phyloP scores from a whole-genome alignment of 352 stramenopile genomes.

The Peronospora belbahrii region DNA sequence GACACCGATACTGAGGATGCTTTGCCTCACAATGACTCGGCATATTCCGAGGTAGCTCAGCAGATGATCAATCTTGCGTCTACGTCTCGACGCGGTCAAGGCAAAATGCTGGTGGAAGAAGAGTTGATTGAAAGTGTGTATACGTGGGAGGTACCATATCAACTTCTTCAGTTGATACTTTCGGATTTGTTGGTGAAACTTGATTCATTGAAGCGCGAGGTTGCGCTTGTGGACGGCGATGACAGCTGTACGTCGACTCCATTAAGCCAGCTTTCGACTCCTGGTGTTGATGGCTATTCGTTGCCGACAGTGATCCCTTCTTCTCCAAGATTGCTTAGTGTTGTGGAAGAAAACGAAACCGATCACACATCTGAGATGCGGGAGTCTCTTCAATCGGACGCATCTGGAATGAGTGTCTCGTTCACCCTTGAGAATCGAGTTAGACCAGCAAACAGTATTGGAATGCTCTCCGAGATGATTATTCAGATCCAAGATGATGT shows the following conservation, averaged over 20 bases:
- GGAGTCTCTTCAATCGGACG: constrained; percentile 9
- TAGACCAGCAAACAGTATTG: constrained; percentile 42
- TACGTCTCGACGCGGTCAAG: constrained; percentile 32
- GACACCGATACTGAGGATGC: constrained; percentile 7
- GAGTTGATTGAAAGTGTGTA: constrained; percentile 85
- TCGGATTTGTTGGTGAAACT: constrained; percentile 67
- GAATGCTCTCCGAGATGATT: constrained; percentile 83
- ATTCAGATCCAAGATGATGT: constrained; percentile 81
- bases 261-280: constrained; percentile 42
- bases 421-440: constrained; percentile 13
- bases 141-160: constrained; percentile 82
- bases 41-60: constrained; percentile 32
- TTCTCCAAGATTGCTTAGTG: constrained; percentile 23
- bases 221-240: constrained; percentile 27
- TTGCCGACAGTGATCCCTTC: constrained; percentile 20
- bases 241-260: constrained; percentile 39
- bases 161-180: constrained; percentile 73
- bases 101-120: constrained; percentile 78
- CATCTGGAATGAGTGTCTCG: constrained; percentile 8
- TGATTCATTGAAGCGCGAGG: constrained; percentile 48
- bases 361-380: constrained; percentile 9
- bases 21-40: constrained; percentile 2
- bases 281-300: constrained; percentile 28
- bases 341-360: constrained; percentile 31
- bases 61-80: constrained; percentile 36